These are phyloP conservation scores for Coniferiporia sulphurascens DNA, from an alignment of 1,284 basidiomycete species.

Conservation along the genomic window DNA sequence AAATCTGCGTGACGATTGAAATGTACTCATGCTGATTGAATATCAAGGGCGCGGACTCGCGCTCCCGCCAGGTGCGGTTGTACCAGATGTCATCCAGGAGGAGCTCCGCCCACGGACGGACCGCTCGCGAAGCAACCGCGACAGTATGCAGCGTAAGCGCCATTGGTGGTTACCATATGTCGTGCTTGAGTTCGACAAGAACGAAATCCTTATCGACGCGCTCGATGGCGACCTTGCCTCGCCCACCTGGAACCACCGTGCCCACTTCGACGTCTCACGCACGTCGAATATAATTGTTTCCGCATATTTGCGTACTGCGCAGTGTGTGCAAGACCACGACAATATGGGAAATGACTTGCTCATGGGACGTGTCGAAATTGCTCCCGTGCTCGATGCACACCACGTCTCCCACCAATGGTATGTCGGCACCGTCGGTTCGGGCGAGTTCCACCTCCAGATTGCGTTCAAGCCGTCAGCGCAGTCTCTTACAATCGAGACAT, in stretches of 20 bases:
- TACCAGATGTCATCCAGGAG: constrained; percentile 84
- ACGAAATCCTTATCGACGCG: constrained; percentile 95
- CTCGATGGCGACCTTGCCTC: constrained; percentile 81
- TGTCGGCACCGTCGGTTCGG: constrained; percentile 75
- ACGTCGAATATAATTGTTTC: constrained; percentile 88
- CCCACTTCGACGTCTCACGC: constrained; percentile 91
- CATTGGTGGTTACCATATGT: constrained; percentile 98
- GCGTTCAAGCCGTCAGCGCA: constrained; percentile 83
- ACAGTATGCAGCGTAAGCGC: constrained; percentile 85
- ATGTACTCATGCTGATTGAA: neutral
- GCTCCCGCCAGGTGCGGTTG: constrained; percentile 65
- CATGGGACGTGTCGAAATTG: constrained; percentile 88
- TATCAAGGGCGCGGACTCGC: constrained; percentile 63
- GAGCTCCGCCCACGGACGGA: constrained; percentile 54
- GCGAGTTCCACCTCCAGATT: constrained; percentile 94
- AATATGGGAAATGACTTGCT: constrained; percentile 93
- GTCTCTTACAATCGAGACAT: constrained; percentile 89
- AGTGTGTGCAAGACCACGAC: constrained; percentile 59
- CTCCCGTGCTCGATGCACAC: constrained; percentile 82
- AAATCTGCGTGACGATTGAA: neutral
- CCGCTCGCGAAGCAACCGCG: constrained; percentile 62
- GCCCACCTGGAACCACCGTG: constrained; percentile 94
- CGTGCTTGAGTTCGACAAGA: constrained; percentile 99
- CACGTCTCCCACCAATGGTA: constrained; percentile 87
- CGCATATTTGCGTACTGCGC: constrained; percentile 79